Conservation (phyloP, 2,329 filamentous ascomycete species). For the Endoconidiophora laricicola region DNA sequence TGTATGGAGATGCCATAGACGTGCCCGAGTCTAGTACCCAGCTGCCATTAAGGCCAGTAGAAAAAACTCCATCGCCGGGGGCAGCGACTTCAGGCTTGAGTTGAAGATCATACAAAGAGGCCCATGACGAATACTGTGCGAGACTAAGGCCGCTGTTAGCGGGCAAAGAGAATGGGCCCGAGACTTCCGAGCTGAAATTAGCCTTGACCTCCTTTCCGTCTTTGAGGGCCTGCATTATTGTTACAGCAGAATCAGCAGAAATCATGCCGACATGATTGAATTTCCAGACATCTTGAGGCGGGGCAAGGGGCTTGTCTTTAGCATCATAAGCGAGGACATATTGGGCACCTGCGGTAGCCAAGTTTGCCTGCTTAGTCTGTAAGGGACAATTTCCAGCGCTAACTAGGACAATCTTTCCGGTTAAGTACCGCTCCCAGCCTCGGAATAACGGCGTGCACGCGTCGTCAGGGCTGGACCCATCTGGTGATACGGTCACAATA, state of each 20-base stretch:
- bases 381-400: slow-evolving; percentile 21
- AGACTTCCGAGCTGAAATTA: slow-evolving; percentile 20
- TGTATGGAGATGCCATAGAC: slow-evolving; percentile 38
- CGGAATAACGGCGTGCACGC: slow-evolving; percentile 18
- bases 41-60: slow-evolving; percentile 24
- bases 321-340: slow-evolving; percentile 15
- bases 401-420: slow-evolving; percentile 16
- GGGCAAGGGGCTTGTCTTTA: slow-evolving; percentile 11
- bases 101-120: slow-evolving; percentile 26
- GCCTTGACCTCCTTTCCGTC: slow-evolving; percentile 22
- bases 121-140: not conserved
- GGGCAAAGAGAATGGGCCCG: not conserved
- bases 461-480: slow-evolving; percentile 16
- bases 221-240: slow-evolving; percentile 17
- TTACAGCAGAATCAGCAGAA: slow-evolving; percentile 14
- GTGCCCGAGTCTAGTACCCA: slow-evolving; percentile 35
- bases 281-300: slow-evolving; percentile 11
- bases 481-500: slow-evolving; percentile 11
- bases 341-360: slow-evolving; percentile 16
- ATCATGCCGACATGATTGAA: slow-evolving; percentile 24
- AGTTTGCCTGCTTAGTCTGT: slow-evolving; percentile 17
- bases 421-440: slow-evolving; percentile 14
- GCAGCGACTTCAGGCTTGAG: slow-evolving; percentile 34
- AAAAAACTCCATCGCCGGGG: slow-evolving; percentile 33
- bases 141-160: no score